A percentile compares a stretch with the other conserved stretches of the same genome.
These are phyloP conservation scores for Suhomyces bolitotheri DNA, from an alignment of 1,139 yeast genomes.

Conservation along the genomic window DNA sequence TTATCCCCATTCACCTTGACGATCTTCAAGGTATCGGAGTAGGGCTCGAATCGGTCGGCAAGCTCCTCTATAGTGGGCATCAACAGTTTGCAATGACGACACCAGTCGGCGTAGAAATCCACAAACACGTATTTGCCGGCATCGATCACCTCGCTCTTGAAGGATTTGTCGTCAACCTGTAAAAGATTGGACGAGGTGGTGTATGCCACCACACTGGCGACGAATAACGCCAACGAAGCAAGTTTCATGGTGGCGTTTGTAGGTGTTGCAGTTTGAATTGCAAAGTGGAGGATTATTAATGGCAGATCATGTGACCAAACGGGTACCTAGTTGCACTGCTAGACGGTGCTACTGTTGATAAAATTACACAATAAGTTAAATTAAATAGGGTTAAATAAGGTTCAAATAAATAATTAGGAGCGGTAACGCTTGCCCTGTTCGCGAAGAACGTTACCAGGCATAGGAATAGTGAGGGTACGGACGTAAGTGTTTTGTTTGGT, in stretches of 20 bases:
- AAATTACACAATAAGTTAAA: too few relatives aligned
- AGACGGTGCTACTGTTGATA: too few relatives aligned
- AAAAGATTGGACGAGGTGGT: slow-evolving; percentile 18
- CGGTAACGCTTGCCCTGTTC: too few relatives aligned
- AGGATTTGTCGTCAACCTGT: slow-evolving; percentile 45
- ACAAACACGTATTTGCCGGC: slow-evolving; percentile 66
- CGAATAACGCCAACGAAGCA: slow-evolving; percentile 1
- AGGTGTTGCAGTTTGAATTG: too few relatives aligned
- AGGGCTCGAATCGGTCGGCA: slow-evolving; percentile 49
- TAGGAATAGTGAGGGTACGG: slow-evolving; percentile 32
- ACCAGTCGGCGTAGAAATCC: slow-evolving; percentile 80
- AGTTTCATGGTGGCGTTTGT: slow-evolving; percentile 4
- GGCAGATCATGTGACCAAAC: too few relatives aligned
- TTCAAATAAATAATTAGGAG: too few relatives aligned
- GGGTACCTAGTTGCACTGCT: background rate
- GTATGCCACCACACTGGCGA: slow-evolving; percentile 13
- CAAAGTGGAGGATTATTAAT: too few relatives aligned
- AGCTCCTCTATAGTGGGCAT: slow-evolving; percentile 65
- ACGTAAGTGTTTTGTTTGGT: slow-evolving; percentile 41
- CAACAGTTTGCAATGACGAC: slow-evolving; percentile 71
- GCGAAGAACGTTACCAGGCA: slow-evolving; percentile 19
- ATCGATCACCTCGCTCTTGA: slow-evolving; percentile 54
- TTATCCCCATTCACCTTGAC: slow-evolving; percentile 70
- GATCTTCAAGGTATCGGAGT: slow-evolving; percentile 46
- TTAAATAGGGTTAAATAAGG: too few relatives aligned